Evolutionary conservation across 106 monocot genomes (phyloP).

Genomic region (Apostasia ramifera): DNA sequence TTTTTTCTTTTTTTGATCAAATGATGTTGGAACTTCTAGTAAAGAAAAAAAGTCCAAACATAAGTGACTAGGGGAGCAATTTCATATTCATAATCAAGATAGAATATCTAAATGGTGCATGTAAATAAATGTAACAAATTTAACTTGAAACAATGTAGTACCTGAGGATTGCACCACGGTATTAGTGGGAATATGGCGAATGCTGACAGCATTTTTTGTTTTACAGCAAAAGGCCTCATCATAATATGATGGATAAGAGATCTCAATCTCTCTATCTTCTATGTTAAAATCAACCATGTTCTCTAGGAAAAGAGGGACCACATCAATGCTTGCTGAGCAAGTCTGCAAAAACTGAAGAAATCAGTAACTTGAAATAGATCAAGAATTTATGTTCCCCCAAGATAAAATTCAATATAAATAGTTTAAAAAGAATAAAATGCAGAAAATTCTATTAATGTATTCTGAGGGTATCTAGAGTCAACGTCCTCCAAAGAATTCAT

Average conservation of each 20-base stretch:
- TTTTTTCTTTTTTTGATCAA: too few species aligned
- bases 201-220: constrained; percentile 16
- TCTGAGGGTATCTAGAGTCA: too few species aligned
- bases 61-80: too few species aligned
- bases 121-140: not conserved
- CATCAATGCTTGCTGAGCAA: constrained; percentile 57
- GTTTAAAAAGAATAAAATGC: too few species aligned
- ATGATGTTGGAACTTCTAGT: too few species aligned
- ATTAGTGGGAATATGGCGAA: constrained; percentile 56
- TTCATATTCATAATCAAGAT: too few species aligned
- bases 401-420: too few species aligned
- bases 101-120: not conserved
- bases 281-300: constrained; percentile 34
- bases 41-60: too few species aligned
- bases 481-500: too few species aligned
- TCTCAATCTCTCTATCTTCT: constrained; percentile 53
- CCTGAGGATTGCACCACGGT: constrained; percentile 68
- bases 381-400: too few species aligned
- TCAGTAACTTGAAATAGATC: too few species aligned
- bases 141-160: not conserved
- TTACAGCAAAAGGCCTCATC: not conserved
- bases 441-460: too few species aligned
- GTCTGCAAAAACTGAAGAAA: constrained; percentile 33
- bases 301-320: constrained; percentile 73
- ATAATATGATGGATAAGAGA: constrained; percentile 16